Evolutionary conservation across 2,329 filamentous ascomycete species (phyloP).

Genomic region (Pleoardoris graminearum): DNA sequence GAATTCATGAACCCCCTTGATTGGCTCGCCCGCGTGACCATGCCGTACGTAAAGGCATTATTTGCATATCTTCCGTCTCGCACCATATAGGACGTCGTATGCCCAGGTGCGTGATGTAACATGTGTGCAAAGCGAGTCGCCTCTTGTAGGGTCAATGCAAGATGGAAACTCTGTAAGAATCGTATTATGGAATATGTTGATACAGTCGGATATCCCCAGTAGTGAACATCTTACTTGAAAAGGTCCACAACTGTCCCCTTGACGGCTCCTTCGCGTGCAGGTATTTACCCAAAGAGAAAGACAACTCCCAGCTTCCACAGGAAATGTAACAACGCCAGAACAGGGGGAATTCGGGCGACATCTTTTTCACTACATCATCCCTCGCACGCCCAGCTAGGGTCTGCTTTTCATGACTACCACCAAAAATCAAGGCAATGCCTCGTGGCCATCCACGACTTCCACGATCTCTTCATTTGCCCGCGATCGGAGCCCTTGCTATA

Average conservation of each 20-base stretch:
- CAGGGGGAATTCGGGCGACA: slow-evolving; percentile 21
- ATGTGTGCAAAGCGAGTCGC: too few relatives aligned
- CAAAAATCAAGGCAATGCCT: slow-evolving; percentile 6
- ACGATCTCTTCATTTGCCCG: slow-evolving; percentile 12
- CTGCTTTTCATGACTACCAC: slow-evolving; percentile 11
- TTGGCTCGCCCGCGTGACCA: slow-evolving; percentile 4
- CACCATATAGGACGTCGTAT: too few relatives aligned
- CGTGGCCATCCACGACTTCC: too few relatives aligned
- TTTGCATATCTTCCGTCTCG: too few relatives aligned
- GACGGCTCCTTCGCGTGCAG: slow-evolving; percentile 19
- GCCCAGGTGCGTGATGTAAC: too few relatives aligned
- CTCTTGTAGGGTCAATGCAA: too few relatives aligned
- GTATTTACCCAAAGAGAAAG: slow-evolving; percentile 28
- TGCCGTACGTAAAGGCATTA: slow-evolving; percentile 4
- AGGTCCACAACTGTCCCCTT: slow-evolving; percentile 9
- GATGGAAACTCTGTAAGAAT: slow-evolving; percentile 19
- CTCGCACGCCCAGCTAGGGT: slow-evolving; percentile 7
- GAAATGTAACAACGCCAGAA: slow-evolving; percentile 26
- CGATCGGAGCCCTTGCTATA: slow-evolving; percentile 25
- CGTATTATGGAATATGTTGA: slow-evolving; percentile 34
- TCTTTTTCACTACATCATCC: slow-evolving; percentile 5
- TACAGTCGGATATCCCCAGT: slow-evolving; percentile 26
- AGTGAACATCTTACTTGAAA: slow-evolving; percentile 20
- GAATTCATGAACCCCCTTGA: neutral
- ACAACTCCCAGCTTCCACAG: slow-evolving; percentile 17